Evolutionary conservation across 495 filamentous ascomycete species (phyloP), one percentile per base, ranked within the genome.

Genomic region (Chaetomidium leptoderma): DNA sequence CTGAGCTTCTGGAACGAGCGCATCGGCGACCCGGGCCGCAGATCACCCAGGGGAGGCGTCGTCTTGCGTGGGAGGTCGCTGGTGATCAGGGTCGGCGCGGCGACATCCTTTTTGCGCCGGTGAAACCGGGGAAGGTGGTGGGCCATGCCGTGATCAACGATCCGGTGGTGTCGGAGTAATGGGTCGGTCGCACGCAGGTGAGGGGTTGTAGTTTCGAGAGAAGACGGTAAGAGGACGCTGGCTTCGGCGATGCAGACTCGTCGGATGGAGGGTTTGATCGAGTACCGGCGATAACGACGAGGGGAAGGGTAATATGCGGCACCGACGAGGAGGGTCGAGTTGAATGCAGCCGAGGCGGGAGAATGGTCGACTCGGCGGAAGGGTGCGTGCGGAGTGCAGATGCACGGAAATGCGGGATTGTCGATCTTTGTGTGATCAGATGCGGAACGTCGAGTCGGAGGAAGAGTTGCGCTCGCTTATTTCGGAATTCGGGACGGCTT

Each of bases 1-100:
- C 65, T 66, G 29, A 68, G 63, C 40, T 66, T 66, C 19, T 63
- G 63, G 26, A 58, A 49, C 24, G 68, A 61, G 24, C 68, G 66
- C 55, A 35, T 30, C 6, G 52, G 65, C 8, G 53, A 21, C 8
- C 33, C 39, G 32, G 61, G 46, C 43, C 50, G 59, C 11, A 54
- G 59, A 21, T 68, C 62, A 51, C 49, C 58, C 24, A 63, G 53
- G 14, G 64, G 51, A 8, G 66, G 62, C 30, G 63, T 68, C 27
- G 62, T 63, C 43, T 60, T 64, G 14, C 52, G 30, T 0, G 60
- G 47, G 4, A 65, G 56, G 27, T 61, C 60, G 57, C 60, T 62
- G 26, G 63, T 70, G 50, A 64, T 61, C 14, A 64, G 27, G 2
- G 55, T 58, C 16, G 64, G 53, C 13, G 58, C 21, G 48, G 60